Base-by-base conservation (phyloP, 176 grass and related monocot genomes). In the Elymus sibiricus region DNA sequence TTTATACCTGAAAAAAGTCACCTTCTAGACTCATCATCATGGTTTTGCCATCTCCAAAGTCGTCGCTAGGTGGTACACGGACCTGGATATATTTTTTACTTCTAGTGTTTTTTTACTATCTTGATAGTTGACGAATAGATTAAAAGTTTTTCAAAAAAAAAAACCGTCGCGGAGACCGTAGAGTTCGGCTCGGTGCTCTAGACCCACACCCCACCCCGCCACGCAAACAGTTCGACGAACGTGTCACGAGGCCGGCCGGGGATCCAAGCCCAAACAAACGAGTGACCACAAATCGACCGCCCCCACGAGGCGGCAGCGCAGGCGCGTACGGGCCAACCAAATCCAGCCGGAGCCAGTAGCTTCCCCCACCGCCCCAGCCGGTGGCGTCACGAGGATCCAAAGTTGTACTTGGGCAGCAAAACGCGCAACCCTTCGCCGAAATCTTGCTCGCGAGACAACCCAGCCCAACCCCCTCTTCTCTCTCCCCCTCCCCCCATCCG, bases 321-420 rank as follows among this genome's bases (percentile, higher is more conserved):
- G 16, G 74, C 34, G 39, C 37, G 74, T 60, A 67, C 80, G 58
- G 59, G 44, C 25, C 72, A 75, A 27, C 47, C 44, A 16, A 51
- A 75, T 56, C 66, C 88, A 29, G 24, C n/a, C 66, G 65, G 47
- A 72, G 17, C 46, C 73, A 51, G 16, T 66, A 56, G 13, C 51
- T 35, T 47, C 43, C 61, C 43, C 53, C 81, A 25, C 61, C 89
- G 27, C 7, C 19, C 80, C 74, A 47, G 40, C 82, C 44, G 44
- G 44, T 47, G 17, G 59, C 79, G 35, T 80, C 67, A 49, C 69
- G 70, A 84, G 81, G 61, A 87, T 91, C 81, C 85, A 55, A 91
- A 70, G 89, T 26, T 67, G 74, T 79, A 59, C 53, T 58, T 58
- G 53, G 53, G 19, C 6, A 58, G 53, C 51, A 34, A 22, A 25